Conservation (phyloP, 805 yeast genomes). For the Kazachstania kunashirensis region DNA sequence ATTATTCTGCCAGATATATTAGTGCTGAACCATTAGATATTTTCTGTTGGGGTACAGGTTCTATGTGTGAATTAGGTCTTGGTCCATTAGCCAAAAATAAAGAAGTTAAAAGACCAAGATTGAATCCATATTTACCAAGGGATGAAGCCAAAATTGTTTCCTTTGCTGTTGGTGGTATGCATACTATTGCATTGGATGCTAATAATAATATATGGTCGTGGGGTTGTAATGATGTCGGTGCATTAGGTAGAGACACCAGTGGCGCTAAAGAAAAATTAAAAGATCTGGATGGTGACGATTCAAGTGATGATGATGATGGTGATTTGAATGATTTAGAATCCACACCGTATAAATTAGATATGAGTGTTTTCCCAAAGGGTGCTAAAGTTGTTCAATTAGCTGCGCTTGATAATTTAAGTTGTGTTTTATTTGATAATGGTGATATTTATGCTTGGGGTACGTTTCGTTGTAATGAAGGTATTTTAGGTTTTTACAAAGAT, state of each 20-base stretch:
- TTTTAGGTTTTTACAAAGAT: slow-evolving; percentile 64
- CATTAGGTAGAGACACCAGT: slow-evolving; percentile 78
- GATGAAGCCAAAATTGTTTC: slow-evolving; percentile 69
- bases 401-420: slow-evolving; percentile 88
- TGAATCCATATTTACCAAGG: slow-evolving; percentile 62
- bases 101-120: slow-evolving; percentile 91
- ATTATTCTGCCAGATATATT: slow-evolving; percentile 28
- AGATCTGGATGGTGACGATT: slow-evolving; percentile 52
- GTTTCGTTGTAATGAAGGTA: slow-evolving; percentile 87
- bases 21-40: slow-evolving; percentile 49
- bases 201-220: slow-evolving; percentile 87
- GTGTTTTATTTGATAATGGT: slow-evolving; percentile 69
- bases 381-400: slow-evolving; percentile 65
- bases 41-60: slow-evolving; percentile 93
- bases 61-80: slow-evolving; percentile 96
- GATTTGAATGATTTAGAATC: slow-evolving; percentile 84
- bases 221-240: slow-evolving; percentile 94
- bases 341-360: slow-evolving; percentile 63
- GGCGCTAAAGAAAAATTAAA: slow-evolving; percentile 53
- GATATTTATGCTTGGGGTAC: slow-evolving; percentile 97
- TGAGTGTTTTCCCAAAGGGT: slow-evolving; percentile 48
- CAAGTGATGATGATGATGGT: slow-evolving; percentile 59
- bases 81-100: slow-evolving; percentile 89
- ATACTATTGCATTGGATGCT: slow-evolving; percentile 70
- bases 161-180: slow-evolving; percentile 95